A percentile compares a stretch with the other conserved stretches of the same genome.
phyloP scores from a whole-genome alignment of 345 rosid genomes.

The Ceriops zippeliana region DNA sequence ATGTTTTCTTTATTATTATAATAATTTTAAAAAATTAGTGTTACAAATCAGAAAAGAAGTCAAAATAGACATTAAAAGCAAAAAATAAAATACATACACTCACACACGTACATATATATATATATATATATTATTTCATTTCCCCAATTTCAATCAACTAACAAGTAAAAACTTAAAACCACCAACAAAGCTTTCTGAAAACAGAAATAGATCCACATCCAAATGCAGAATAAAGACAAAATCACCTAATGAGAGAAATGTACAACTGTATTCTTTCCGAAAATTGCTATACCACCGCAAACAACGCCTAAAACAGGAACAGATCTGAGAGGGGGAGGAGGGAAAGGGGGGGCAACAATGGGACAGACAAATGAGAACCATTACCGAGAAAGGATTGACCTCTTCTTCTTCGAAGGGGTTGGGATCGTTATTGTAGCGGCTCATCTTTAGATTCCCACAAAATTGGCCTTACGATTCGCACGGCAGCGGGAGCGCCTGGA shows the following conservation, averaged over 20 bases:
- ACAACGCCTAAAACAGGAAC: constrained; percentile 3
- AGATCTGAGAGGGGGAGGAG: constrained; percentile 29
- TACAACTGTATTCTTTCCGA: background rate
- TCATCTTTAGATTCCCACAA: constrained; percentile 34
- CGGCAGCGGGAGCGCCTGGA: background rate
- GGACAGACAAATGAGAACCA: background rate
- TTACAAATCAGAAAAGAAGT: too few relatives aligned
- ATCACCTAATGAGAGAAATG: background rate
- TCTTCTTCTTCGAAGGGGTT: constrained; percentile 92
- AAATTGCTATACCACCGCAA: background rate
- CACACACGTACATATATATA: too few relatives aligned
- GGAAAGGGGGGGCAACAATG: background rate
- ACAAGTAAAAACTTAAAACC: too few relatives aligned
- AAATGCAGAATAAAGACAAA: background rate
- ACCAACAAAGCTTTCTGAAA: too few relatives aligned
- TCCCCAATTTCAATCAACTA: too few relatives aligned
- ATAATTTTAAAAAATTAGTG: too few relatives aligned
- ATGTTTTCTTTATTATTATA: too few relatives aligned
- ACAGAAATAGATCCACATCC: too few relatives aligned
- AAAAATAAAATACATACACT: too few relatives aligned
- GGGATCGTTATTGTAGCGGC: constrained; percentile 72
- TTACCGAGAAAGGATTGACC: constrained; percentile 97
- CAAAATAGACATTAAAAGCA: too few relatives aligned
- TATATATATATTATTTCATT: too few relatives aligned
- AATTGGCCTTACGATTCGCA: background rate